These are phyloP conservation scores for Colletotrichum cereale DNA, from an alignment of 2,329 filamentous ascomycete species.

Conservation along the genomic window DNA sequence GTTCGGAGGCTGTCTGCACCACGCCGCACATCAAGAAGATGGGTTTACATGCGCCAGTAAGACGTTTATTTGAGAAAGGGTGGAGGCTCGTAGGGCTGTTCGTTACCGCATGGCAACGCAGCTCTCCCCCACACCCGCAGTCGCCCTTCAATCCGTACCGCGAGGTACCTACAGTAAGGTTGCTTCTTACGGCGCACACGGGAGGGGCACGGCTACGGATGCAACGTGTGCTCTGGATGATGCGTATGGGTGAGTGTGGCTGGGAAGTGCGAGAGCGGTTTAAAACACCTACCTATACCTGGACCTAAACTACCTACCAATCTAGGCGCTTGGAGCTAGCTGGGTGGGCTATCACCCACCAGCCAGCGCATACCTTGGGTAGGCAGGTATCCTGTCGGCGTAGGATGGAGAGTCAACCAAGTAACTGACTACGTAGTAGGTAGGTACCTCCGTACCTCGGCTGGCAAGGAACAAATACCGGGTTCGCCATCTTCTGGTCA, in stretches of 20 bases:
- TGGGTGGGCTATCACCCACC: not conserved
- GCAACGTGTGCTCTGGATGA: constrained; percentile 24
- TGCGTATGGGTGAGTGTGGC: not conserved
- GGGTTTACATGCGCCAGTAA: constrained; percentile 22
- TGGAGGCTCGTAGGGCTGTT: constrained; percentile 31
- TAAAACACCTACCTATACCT: not conserved
- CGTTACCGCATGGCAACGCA: not conserved
- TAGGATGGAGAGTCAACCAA: not conserved
- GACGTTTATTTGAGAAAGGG: constrained; percentile 12
- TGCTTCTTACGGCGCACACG: not conserved
- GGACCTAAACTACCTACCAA: not conserved
- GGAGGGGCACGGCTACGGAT: not conserved
- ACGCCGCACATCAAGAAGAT: not conserved
- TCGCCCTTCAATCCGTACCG: not conserved
- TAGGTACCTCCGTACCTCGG: too few relatives aligned
- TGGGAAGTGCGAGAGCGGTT: not conserved
- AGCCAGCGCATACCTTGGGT: not conserved
- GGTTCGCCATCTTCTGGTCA: not conserved
- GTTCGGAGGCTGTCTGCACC: not conserved
- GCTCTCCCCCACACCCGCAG: not conserved
- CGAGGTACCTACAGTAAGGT: not conserved
- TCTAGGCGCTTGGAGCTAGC: not conserved
- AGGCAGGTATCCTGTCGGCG: not conserved
- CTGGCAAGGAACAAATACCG: not conserved
- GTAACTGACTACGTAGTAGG: not conserved